These are phyloP conservation scores for Penicillium sp. DNA, from an alignment of 2,329 filamentous ascomycete species.

Conservation along the genomic window DNA sequence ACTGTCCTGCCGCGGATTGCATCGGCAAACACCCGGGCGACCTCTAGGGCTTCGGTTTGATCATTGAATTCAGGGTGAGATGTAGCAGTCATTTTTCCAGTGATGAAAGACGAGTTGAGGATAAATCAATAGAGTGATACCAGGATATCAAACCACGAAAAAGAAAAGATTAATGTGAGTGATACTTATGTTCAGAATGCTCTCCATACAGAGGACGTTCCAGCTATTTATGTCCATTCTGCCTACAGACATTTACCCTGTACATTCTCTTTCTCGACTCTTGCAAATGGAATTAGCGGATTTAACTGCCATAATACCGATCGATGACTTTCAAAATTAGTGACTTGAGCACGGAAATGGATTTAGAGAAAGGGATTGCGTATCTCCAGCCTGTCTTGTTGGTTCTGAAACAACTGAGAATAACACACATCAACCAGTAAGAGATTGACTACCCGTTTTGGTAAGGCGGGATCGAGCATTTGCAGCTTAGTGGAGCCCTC, in stretches of 20 bases:
- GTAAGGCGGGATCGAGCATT: not conserved
- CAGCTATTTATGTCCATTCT: slow-evolving; percentile 2
- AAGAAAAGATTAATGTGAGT: not conserved
- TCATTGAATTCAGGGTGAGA: slow-evolving; percentile 33
- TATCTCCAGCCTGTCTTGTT: not conserved
- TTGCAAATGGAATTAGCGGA: slow-evolving; percentile 5
- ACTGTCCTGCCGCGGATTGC: slow-evolving; percentile 30
- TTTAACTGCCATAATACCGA: not conserved
- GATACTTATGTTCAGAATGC: not conserved
- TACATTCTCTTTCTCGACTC: not conserved
- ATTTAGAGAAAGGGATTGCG: not conserved
- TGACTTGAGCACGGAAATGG: not conserved
- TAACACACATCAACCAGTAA: not conserved
- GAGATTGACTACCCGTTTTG: not conserved
- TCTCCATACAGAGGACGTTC: not conserved
- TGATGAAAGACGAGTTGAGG: not conserved
- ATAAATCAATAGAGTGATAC: not conserved
- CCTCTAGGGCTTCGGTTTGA: slow-evolving; percentile 37
- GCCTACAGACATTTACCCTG: no score
- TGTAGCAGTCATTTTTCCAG: slow-evolving; percentile 19
- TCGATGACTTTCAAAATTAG: not conserved
- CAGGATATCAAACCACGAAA: no score
- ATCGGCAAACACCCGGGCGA: slow-evolving; percentile 34
- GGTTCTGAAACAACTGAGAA: no score
- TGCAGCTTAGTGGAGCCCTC: not conserved